These are phyloP conservation scores for Mycena floridula DNA, from an alignment of 768 basidiomycete genomes.

Conservation along the genomic window DNA sequence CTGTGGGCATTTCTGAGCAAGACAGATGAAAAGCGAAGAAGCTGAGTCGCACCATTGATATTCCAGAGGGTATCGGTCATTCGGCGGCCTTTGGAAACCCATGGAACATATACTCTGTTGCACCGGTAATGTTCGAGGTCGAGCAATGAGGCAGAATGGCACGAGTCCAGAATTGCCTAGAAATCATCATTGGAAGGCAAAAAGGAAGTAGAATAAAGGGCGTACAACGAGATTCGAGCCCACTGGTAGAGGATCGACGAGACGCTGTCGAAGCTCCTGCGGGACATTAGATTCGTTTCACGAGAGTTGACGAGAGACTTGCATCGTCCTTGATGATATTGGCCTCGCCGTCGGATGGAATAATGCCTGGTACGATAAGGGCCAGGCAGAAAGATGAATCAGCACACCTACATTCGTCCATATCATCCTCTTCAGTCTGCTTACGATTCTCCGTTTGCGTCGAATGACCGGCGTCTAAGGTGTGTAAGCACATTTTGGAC, in stretches of 20 bases:
- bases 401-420: slow-evolving; percentile 9
- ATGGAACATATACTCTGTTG: slow-evolving; percentile 9
- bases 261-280: slow-evolving; percentile 6
- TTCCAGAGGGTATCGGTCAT: slow-evolving; percentile 2
- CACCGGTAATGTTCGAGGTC: slow-evolving; percentile 11
- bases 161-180: slow-evolving; percentile 10
- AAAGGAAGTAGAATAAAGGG: neutral
- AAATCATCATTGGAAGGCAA: neutral
- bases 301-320: neutral
- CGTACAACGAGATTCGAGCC: slow-evolving; percentile 9
- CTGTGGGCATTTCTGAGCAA: no score
- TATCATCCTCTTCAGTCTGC: slow-evolving; percentile 7
- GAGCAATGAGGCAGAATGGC: slow-evolving; percentile 11
- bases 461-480: slow-evolving; percentile 6
- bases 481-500: neutral
- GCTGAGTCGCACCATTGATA: slow-evolving; percentile 6
- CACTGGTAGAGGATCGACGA: slow-evolving; percentile 8
- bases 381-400: no score
- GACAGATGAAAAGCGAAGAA: no score
- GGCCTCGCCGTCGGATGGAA: slow-evolving; percentile 2
- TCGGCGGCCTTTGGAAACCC: slow-evolving; percentile 8
- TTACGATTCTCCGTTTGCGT: slow-evolving; percentile 2
- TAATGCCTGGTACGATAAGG: no score
- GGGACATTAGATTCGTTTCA: neutral
- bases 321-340: slow-evolving; percentile 7